A percentile compares a stretch with the other conserved stretches of the same genome.
Conservation (phyloP, 1,139 yeast species). For the Blastobotrys apis region DNA sequence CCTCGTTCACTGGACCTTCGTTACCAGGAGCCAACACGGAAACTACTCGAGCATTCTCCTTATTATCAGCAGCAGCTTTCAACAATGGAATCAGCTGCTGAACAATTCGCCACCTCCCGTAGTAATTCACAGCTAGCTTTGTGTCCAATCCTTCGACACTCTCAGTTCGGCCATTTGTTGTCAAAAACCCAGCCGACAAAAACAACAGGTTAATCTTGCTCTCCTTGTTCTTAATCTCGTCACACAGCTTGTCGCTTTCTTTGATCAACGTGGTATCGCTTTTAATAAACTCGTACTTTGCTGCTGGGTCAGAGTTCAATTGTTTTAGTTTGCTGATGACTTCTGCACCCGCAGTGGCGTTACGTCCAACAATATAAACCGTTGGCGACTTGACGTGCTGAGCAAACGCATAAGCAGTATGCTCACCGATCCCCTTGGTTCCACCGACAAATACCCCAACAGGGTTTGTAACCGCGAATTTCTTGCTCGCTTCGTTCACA, state of each 20-base stretch:
- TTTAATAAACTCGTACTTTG: conserved; percentile 26
- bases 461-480: conserved; percentile 14
- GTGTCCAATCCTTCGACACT: conserved; percentile 31
- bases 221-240: conserved; percentile 24
- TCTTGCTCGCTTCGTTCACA: conserved; percentile 2
- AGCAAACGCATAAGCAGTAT: conserved; percentile 32
- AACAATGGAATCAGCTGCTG: conserved; percentile 27
- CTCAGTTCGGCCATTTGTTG: conserved; percentile 23
- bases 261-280: conserved; percentile 27
- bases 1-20: conserved; percentile 23
- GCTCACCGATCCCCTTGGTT: conserved; percentile 34
- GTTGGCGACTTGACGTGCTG: conserved; percentile 29
- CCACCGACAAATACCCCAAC: conserved; percentile 35
- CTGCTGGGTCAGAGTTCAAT: conserved; percentile 24
- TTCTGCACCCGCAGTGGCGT: conserved; percentile 23
- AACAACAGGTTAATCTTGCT: conserved; percentile 29
- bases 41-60: conserved; percentile 31
- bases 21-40: conserved; percentile 29
- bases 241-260: conserved; percentile 26
- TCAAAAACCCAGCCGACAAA: conserved; percentile 27
- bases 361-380: conserved; percentile 33
- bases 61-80: conserved; percentile 23
- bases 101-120: conserved; percentile 30
- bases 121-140: conserved; percentile 29
- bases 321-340: conserved; percentile 24